Base-by-base conservation (phyloP, 805 yeast species). In the Lipomyces chichibuensis region DNA sequence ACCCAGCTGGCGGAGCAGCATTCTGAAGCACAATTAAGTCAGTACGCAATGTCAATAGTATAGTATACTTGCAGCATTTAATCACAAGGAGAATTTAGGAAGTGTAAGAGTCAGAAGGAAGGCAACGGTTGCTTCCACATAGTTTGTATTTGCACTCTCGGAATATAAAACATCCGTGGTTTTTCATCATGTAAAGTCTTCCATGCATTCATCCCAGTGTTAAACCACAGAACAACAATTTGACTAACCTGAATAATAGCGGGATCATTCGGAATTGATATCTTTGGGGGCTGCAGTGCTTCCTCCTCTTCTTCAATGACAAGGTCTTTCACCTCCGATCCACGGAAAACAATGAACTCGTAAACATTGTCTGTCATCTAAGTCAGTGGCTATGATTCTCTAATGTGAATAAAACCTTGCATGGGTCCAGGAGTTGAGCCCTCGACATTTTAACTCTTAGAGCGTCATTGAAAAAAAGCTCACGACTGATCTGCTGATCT, bases 261-360 rank as follows among this genome's bases (percentile, higher is more conserved):
- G 17, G 78, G 79, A 61, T 76, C 79, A 49, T 66, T 58, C 27
- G 69, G 65, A 54, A 69, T 66, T 32, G 72, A 67, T 32, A 91
- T 89, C 71, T 83, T 82, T 37, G 89, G 90, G 66, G 85, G 85
- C 29, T 52, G 27, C 20, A 54, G 73, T 11, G 71, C 65, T 5
- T 72, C 72, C 3, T 88, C 87, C 49, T 82, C 83, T 69, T 92
- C 98, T 74, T 94, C 83, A 64, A 95, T 95, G 72, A 87, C 87
- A 77, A 95, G 83, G 75, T 90, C 97, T 79, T 91, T 90, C 27
- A 95, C 98, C 74, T 94, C 98, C 32, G 90, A 86, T 51, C 99
- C 99, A 73, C 93, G 86, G 77, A 95, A 90, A 64, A 89, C 90
- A 61, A 95, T 91, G 65, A 84, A 85, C 33, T 90, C 93, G 78